Evolutionary conservation across 2,329 filamentous ascomycete genomes (phyloP).

Genomic region (Calonectria montana): DNA sequence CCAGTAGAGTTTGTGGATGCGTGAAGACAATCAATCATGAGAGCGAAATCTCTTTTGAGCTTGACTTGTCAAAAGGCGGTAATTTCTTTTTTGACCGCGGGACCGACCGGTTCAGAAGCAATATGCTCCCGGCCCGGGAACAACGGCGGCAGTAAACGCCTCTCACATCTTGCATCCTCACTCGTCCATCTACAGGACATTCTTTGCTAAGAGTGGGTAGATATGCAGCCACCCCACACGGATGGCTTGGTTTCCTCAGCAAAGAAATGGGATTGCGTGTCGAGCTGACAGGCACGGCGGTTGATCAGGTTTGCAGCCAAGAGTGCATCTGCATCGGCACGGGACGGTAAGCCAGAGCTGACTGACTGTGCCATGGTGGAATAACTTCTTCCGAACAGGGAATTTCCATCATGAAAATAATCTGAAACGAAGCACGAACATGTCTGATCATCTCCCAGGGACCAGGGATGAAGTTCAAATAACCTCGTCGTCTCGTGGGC

Average conservation of each 20-base stretch:
- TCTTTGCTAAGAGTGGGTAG: background rate
- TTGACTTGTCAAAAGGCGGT: background rate
- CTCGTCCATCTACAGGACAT: background rate
- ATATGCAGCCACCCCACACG: constrained; percentile 1
- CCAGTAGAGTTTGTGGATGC: background rate
- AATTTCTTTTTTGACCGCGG: background rate
- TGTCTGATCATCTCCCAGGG: background rate
- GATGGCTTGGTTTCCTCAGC: background rate
- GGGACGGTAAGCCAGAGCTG: background rate
- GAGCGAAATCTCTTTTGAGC: background rate
- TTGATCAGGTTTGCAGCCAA: background rate
- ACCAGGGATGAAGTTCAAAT: constrained; percentile 8
- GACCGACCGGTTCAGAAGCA: constrained; percentile 3
- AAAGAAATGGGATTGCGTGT: background rate
- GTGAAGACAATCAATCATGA: background rate
- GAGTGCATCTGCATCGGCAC: constrained; percentile 1
- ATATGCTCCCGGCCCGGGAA: background rate
- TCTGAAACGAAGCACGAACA: background rate
- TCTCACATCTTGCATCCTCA: background rate
- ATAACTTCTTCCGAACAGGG: background rate
- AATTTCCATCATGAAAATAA: background rate
- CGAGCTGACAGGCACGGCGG: background rate
- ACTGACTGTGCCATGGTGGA: background rate
- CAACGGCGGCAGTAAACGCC: background rate
- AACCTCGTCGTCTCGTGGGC: constrained; percentile 10